A percentile compares a stretch with the other conserved stretches of the same genome.
Conservation (phyloP, 2,329 filamentous ascomycete species). For the Pyricularia pennisetigena region DNA sequence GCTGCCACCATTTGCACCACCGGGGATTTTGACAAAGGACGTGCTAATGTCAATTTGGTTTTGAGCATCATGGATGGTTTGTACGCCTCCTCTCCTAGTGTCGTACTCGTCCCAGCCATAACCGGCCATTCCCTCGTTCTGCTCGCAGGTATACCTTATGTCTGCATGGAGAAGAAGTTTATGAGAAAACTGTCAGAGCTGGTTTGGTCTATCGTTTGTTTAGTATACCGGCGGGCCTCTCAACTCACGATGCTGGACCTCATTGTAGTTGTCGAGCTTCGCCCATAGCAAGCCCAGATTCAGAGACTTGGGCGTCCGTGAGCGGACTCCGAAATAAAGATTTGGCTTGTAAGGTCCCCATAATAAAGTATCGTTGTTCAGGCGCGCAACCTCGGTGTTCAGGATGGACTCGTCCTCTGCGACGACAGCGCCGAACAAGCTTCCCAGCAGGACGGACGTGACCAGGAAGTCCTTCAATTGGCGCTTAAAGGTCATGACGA, state of each 20-base stretch:
- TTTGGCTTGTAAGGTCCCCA: constrained; percentile 96
- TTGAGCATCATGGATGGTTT: constrained; percentile 81
- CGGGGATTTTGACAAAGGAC: constrained; percentile 86
- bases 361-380: constrained; percentile 74
- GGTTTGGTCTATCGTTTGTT: background rate
- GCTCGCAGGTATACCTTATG: constrained; percentile 91
- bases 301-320: constrained; percentile 71
- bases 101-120: constrained; percentile 99
- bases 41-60: constrained; percentile 89
- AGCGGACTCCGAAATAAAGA: constrained; percentile 84
- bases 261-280: constrained; percentile 64
- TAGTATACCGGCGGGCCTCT: background rate
- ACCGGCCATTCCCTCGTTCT: constrained; percentile 84
- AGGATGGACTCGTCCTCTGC: constrained; percentile 26
- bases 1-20: constrained; percentile 66
- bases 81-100: constrained; percentile 72
- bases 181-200: background rate
- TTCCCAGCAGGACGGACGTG: constrained; percentile 4
- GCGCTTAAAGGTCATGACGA: constrained; percentile 1
- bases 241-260: background rate
- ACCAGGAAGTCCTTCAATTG: constrained; percentile 3
- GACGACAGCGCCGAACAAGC: constrained; percentile 12
- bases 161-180: constrained; percentile 34
- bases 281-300: constrained; percentile 83
- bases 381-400: constrained; percentile 36